These are phyloP conservation scores for Pistacia integerrima DNA, from an alignment of 345 rosid species.

Conservation along the genomic window DNA sequence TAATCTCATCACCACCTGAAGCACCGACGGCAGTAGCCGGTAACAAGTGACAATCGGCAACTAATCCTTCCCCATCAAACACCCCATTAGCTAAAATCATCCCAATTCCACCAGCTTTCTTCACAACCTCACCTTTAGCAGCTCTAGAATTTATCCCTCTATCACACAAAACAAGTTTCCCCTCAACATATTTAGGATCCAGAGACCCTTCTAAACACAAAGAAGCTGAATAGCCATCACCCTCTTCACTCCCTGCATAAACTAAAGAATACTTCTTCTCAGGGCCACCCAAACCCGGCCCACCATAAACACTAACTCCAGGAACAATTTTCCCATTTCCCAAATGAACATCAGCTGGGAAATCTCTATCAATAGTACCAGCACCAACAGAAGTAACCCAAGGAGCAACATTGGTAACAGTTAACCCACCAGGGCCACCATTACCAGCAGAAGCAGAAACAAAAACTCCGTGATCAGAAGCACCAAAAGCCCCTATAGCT, in stretches of 20 bases:
- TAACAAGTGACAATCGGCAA: slow-evolving; percentile 86
- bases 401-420: slow-evolving; percentile 82
- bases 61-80: slow-evolving; percentile 88
- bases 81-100: slow-evolving; percentile 92
- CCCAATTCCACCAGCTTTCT: slow-evolving; percentile 79
- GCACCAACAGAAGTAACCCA: slow-evolving; percentile 93
- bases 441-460: slow-evolving; percentile 95
- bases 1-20: slow-evolving; percentile 59
- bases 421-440: slow-evolving; percentile 85
- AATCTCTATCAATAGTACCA: slow-evolving; percentile 78
- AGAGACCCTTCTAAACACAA: slow-evolving; percentile 82
- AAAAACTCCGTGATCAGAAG: slow-evolving; percentile 64
- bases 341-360: slow-evolving; percentile 76
- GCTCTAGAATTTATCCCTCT: slow-evolving; percentile 89
- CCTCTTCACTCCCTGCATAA: slow-evolving; percentile 69
- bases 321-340: slow-evolving; percentile 64
- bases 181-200: slow-evolving; percentile 59
- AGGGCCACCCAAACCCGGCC: slow-evolving; percentile 50
- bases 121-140: slow-evolving; percentile 81
- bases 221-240: slow-evolving; percentile 74
- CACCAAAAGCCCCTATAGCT: slow-evolving; percentile 86
- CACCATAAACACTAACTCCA: slow-evolving; percentile 75
- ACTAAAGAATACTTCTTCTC: slow-evolving; percentile 67
- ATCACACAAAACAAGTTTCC: slow-evolving; percentile 80
- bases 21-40: slow-evolving; percentile 88